Percentiles rank a stretch among this genome's conserved stretches.
Evolutionary conservation across 179 eudicot species (phyloP).

Genomic region (Beta lomatogona): DNA sequence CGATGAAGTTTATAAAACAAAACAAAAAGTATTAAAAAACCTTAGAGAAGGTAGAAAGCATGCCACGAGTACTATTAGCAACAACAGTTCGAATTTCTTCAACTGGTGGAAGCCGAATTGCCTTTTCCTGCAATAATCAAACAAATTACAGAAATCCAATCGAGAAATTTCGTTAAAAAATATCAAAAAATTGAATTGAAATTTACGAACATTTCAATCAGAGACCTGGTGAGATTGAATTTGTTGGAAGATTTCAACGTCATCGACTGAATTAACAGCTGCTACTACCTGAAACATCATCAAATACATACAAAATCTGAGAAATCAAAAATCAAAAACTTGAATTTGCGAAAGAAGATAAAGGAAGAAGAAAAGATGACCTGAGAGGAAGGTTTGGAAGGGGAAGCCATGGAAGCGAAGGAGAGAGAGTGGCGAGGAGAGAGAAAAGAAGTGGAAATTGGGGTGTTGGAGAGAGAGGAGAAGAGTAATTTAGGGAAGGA

Average conservation of each 20-base stretch:
- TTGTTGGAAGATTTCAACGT: conserved; percentile 26
- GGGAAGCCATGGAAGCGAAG: conserved; percentile 10
- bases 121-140: conserved; percentile 56
- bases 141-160: neutral
- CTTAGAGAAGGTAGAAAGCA: conserved; percentile 90
- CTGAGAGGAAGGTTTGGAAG: conserved; percentile 11
- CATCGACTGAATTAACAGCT: conserved; percentile 21
- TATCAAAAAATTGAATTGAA: neutral
- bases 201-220: neutral
- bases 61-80: conserved; percentile 59
- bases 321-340: too few species aligned
- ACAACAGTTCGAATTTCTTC: conserved; percentile 72
- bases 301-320: neutral
- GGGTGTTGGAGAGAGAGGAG: neutral
- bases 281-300: conserved; percentile 16
- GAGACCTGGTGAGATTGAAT: conserved; percentile 40
- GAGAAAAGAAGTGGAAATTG: conserved; percentile 8
- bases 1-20: too few species aligned
- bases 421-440: conserved; percentile 18
- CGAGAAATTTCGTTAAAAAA: neutral
- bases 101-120: conserved; percentile 70
- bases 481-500: neutral
- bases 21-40: conserved; percentile 28
- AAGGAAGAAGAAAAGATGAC: neutral
- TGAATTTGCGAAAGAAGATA: too few species aligned